Percentiles rank a stretch among this genome's conserved stretches.
These are phyloP conservation scores for Malassezia sp. DNA, from an alignment of 1,284 basidiomycete genomes.

Conservation along the genomic window DNA sequence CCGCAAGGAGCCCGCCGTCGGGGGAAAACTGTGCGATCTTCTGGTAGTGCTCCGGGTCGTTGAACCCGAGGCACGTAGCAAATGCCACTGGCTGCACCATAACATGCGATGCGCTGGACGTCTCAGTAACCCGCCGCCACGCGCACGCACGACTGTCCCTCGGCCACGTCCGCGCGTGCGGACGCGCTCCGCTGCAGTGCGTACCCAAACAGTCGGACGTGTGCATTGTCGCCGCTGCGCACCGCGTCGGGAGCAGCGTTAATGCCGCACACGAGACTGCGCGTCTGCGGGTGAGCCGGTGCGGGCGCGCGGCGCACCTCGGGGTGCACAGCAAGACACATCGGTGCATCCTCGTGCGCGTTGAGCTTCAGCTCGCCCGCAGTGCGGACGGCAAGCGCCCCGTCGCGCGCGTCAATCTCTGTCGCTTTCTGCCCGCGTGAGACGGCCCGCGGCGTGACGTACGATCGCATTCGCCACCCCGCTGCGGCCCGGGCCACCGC, in stretches of 20 bases:
- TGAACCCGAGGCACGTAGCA: slow-evolving; percentile 18
- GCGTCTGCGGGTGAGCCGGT: slow-evolving; percentile 6
- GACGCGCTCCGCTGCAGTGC: not conserved
- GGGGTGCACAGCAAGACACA: slow-evolving; percentile 33
- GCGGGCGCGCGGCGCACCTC: not conserved
- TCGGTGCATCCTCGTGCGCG: slow-evolving; percentile 40
- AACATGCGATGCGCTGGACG: too few relatives aligned
- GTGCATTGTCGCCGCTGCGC: slow-evolving; percentile 23
- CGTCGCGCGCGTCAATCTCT: not conserved
- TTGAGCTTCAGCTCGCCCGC: slow-evolving; percentile 27
- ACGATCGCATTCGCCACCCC: slow-evolving; percentile 40
- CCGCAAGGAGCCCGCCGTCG: slow-evolving; percentile 28
- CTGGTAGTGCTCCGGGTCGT: slow-evolving; percentile 30
- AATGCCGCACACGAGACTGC: slow-evolving; percentile 32
- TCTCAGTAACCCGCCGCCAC: too few relatives aligned
- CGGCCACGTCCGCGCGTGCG: slow-evolving; percentile 11
- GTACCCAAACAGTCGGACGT: slow-evolving; percentile 31
- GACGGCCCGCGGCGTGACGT: slow-evolving; percentile 9
- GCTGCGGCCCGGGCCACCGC: slow-evolving; percentile 37
- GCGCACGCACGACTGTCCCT: not conserved
- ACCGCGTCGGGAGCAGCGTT: slow-evolving; percentile 25
- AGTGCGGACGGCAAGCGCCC: not conserved
- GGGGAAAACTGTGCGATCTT: slow-evolving; percentile 30
- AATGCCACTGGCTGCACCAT: too few relatives aligned
- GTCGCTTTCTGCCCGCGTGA: slow-evolving; percentile 1